Evolutionary conservation across 768 basidiomycete genomes (phyloP), one percentile per base, ranked within the genome.

Genomic region (Coprinopsis cinerea): DNA sequence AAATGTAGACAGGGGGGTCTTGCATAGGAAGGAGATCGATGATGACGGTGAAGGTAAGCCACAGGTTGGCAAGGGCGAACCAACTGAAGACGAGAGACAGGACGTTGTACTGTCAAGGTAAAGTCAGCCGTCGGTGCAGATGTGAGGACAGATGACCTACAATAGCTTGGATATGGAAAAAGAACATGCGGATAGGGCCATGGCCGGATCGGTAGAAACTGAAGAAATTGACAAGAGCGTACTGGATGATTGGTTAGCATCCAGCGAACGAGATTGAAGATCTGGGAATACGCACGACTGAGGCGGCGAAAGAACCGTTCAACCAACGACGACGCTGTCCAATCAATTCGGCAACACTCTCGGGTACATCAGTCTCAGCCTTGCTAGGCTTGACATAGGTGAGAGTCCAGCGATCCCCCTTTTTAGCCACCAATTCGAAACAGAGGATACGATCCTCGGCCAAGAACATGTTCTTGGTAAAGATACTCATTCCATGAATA

Each of bases 381-480:
- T 94, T 97, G 60, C 86, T 88, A 10, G 93, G 91, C 67, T 98
- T 96, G 61, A 98, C 94, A 44, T 80, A 80, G 15, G 85, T 86
- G 59, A 98, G 69, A 2, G 86, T 89, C 95, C 95, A 98, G 51
- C 77, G 72, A 55, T 91, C 89, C 34, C 78, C 77, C 1, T 79
- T 83, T 67, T 97, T 98, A 6, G 94, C 92, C 20, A 94, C 94
- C 44, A 98, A 74, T 65, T 98, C 94, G 68, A 97, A 98, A 68
- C 94, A 97, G 23, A 97, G 77, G 56, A 97, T 97, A 73, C 94
- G 90, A 74, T 95, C 92, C 70, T 94, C 92, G 48, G 92, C 92
- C 61, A 76, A 69, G 59, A 77, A 77, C 75, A 77, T 77, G 60
- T 94, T 95, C 71, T 94, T 95, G 25, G 90, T 92, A 73, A 96